Evolutionary conservation across 305 asterid species (phyloP), one percentile per base, ranked within the genome.

Genomic region (Plantago rigida): DNA sequence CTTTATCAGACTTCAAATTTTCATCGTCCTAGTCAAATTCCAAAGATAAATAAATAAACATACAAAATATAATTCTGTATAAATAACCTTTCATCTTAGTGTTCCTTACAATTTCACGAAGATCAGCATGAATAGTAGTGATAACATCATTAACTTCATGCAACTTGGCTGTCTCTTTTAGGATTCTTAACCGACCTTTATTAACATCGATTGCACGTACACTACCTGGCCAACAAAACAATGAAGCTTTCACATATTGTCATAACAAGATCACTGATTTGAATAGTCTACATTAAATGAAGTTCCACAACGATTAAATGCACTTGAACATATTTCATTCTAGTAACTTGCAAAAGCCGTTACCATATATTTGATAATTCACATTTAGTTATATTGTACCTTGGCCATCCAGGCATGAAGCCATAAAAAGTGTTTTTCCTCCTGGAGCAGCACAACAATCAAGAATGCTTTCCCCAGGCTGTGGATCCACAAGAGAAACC

Each of bases 381-480:
- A 31, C 44, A 36, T 36, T 36, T 36, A 36, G 44, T 2, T 36
- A 36, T 36, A 36, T 36, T 36, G 44, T 46, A 90, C 97, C 97
- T 75, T 74, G 81, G 66, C 91, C 95, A 51, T 78, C 73, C 74
- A 90, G 67, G 71, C 77, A 68, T 60, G 96, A 78, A 47, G 97
- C 97, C 84, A 90, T 81, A 82, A 87, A 90, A 66, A 90, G 92
- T 47, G 96, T 85, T 79, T 90, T 90, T 65, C 97, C 97, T 56
- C 97, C 97, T 19, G 97, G 97, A 56, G 97, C 97, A 60, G 97
- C 97, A 77, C 97, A 90, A 67, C 96, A 90, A 79, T 90, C 97
- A 59, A 90, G 73, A 68, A 90, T 85, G 56, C 62, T 83, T 73
- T 87, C 97, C 56, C 96, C 95, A 22, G 95, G 86, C 51, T 77